Base-by-base conservation (phyloP, 139 green algal species). In the Coelastrella sp. region DNA sequence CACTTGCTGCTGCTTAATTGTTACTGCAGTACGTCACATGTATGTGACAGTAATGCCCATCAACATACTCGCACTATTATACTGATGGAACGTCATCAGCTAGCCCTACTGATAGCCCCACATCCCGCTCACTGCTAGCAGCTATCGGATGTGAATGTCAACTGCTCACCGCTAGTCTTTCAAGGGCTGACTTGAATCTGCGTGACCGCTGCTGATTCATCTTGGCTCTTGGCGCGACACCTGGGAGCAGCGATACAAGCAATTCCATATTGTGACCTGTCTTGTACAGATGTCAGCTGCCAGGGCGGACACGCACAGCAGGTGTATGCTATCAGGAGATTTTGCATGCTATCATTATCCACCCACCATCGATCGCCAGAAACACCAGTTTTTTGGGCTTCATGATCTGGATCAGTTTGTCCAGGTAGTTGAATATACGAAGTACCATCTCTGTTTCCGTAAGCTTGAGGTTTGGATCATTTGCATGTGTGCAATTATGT, bases 181-280 rank as follows among this genome's bases (percentile, higher is more conserved):
- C 92, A 87, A 94, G 89, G 0, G 94, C 95, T 49, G 94, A 92
- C 81, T 96, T 97, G 94, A 99, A 99, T 15, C 97, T 94, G 8
- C 96, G 91, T 0, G 95, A 94, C 0, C 97, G 91, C 90, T 99
- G 98, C 93, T 99, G 97, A 93, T 99, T 99, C 97, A 99, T 99
- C 93, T 99, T 99, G 12, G 98, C 98, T 14, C 97, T 92, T 0
- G 97, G 98, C 0, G 97, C 97, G 11, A 97, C 95, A 65, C 96
- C 96, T 97, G 92, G 24, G 22, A 83, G 79, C 78, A 87, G 19
- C 11, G 59, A 59, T 59, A 87, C 22, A 56, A 85, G 58, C 57
- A 72, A 57, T 72, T 22, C 63, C 12, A 72, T 14, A 17, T 14
- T 72, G 63, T 49, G 35, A 49, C 35, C 63, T 7, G 63, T 72